phyloP scores from a whole-genome alignment of 2,329 filamentous ascomycete species.

The Aaosphaeria arxii region DNA sequence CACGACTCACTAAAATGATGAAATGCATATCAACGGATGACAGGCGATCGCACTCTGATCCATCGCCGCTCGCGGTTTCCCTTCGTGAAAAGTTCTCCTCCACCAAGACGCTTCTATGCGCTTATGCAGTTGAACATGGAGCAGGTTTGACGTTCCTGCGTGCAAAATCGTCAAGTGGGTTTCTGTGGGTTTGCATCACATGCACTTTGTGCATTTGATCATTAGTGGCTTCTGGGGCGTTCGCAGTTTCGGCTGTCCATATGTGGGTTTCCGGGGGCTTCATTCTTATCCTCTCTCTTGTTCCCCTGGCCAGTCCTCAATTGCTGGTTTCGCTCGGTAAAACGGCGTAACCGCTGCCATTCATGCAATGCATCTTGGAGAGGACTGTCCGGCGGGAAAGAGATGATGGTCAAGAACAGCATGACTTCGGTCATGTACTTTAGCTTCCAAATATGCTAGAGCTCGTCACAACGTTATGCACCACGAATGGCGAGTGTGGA shows the following conservation, averaged over 20 bases:
- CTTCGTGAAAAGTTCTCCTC: conserved; percentile 1
- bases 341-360: neutral
- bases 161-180: conserved; percentile 5
- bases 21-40: neutral
- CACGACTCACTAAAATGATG: neutral
- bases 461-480: conserved; percentile 35
- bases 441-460: conserved; percentile 43
- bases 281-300: too few relatives aligned
- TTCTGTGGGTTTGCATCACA: conserved; percentile 1
- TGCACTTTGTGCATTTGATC: too few relatives aligned
- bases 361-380: neutral
- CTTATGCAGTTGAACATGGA: conserved; percentile 1
- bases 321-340: too few relatives aligned
- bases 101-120: neutral
- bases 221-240: conserved; percentile 1
- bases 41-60: conserved; percentile 7
- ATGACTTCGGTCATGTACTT: conserved; percentile 2
- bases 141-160: conserved; percentile 13
- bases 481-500: conserved; percentile 41
- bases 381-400: neutral
- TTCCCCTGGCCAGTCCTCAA: too few relatives aligned
- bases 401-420: neutral
- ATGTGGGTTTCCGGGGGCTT: neutral
- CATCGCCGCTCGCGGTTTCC: conserved; percentile 2
- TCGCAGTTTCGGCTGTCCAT: neutral